Conservation (phyloP, 108 stramenopile species). For the Nitzschia inconspicua region DNA sequence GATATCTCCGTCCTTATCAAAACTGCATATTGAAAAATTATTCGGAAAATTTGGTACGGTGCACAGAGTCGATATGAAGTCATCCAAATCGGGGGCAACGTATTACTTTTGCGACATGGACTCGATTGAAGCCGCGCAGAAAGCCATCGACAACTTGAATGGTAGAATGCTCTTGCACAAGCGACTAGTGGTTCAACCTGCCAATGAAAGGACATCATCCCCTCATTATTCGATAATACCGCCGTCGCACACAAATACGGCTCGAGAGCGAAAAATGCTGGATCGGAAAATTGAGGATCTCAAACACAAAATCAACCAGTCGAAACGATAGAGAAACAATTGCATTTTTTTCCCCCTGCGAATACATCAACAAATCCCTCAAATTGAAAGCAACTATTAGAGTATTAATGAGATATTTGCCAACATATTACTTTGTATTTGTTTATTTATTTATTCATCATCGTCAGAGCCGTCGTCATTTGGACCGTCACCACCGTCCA, state of each 20-base stretch:
- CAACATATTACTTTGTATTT: no score
- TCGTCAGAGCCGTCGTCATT: background rate
- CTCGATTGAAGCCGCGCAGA: constrained; percentile 8
- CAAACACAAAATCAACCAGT: constrained; percentile 7
- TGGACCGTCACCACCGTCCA: constrained; percentile 23
- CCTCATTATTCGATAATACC: background rate
- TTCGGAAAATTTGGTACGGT: constrained; percentile 2
- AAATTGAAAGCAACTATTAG: no score
- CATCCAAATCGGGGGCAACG: background rate
- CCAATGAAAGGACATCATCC: background rate
- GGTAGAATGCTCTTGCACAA: constrained; percentile 2
- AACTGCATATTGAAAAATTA: constrained; percentile 1
- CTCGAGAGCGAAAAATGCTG: background rate
- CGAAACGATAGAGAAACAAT: no score
- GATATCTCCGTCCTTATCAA: background rate
- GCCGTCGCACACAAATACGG: background rate
- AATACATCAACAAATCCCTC: no score
- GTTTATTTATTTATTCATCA: constrained; percentile 3
- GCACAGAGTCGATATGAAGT: background rate
- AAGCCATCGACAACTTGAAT: constrained; percentile 2
- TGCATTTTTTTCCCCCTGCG: no score
- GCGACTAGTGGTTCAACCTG: constrained; percentile 2
- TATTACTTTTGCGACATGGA: constrained; percentile 8
- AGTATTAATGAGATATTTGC: no score
- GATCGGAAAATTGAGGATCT: constrained; percentile 9